These are phyloP conservation scores for Eutrema salsugineum DNA, from an alignment of 441 rosid species.

Conservation along the genomic window DNA sequence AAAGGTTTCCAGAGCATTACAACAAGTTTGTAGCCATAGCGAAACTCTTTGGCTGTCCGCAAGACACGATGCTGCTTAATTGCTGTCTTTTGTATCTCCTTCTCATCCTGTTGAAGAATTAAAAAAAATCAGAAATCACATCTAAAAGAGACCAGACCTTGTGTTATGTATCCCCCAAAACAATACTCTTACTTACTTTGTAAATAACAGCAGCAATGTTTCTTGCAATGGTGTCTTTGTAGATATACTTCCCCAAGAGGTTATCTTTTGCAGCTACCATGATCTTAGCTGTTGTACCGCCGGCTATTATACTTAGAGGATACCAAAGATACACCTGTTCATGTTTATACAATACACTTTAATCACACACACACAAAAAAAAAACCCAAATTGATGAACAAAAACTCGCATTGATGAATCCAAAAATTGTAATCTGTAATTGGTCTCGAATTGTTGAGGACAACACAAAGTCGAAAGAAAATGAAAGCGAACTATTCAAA, in stretches of 20 bases:
- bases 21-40: slow-evolving; percentile 96
- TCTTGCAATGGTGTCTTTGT: slow-evolving; percentile 85
- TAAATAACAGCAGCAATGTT: slow-evolving; percentile 93
- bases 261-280: slow-evolving; percentile 95
- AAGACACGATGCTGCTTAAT: slow-evolving; percentile 66
- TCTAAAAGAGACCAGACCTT: not conserved
- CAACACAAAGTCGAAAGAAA: too few relatives aligned
- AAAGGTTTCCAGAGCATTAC: slow-evolving; percentile 43
- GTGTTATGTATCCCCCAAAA: not conserved
- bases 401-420: not conserved
- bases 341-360: slow-evolving; percentile 1
- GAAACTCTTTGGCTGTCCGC: slow-evolving; percentile 67
- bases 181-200: slow-evolving; percentile 37
- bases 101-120: slow-evolving; percentile 65
- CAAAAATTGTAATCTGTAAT: not conserved
- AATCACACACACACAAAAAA: not conserved
- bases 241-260: slow-evolving; percentile 85
- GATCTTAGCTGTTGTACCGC: slow-evolving; percentile 95
- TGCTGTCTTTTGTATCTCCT: slow-evolving; percentile 87
- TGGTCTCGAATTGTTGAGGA: not conserved
- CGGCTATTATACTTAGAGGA: slow-evolving; percentile 73
- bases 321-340: slow-evolving; percentile 86
- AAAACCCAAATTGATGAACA: not conserved
- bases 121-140: slow-evolving; percentile 5
- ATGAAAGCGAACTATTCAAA: too few relatives aligned